These are phyloP conservation scores for Amphibolis antarctica DNA, from an alignment of 106 monocot species.

Conservation along the genomic window DNA sequence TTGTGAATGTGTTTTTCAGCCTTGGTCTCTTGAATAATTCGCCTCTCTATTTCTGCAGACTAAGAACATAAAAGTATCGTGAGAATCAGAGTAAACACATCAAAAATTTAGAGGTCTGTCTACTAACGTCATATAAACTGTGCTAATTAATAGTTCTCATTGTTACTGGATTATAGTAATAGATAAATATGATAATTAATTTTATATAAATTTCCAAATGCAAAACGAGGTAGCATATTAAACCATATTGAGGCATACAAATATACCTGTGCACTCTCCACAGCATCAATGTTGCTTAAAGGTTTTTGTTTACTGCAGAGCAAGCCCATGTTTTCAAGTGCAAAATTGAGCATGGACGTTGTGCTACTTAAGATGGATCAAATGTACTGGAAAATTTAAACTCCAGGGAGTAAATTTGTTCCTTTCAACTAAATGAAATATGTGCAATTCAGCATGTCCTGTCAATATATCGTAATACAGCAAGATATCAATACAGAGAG, in stretches of 20 bases:
- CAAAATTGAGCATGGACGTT: conserved; percentile 38
- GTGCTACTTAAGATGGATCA: not conserved
- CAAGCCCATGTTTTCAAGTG: conserved; percentile 63
- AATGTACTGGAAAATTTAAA: not conserved
- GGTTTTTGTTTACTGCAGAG: conserved; percentile 69
- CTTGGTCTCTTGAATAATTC: conserved; percentile 80
- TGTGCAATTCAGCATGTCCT: not conserved
- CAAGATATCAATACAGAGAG: too few species aligned
- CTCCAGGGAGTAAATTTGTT: not conserved
- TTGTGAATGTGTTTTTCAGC: conserved; percentile 95
- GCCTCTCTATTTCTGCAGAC: conserved; percentile 79
- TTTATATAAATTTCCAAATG: not conserved
- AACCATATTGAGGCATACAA: not conserved
- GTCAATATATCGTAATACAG: not conserved
- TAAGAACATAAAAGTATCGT: conserved; percentile 20
- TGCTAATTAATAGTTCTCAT: not conserved
- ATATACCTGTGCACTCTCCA: conserved; percentile 57
- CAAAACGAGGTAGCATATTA: not conserved
- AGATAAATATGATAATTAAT: too few species aligned
- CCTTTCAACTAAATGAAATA: not conserved
- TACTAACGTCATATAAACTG: not conserved
- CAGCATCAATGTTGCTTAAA: conserved; percentile 37
- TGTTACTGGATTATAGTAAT: not conserved
- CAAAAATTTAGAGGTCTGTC: not conserved
- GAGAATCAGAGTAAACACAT: not conserved